Conservation (phyloP, 257 asterid species). For the Leonotis leonurus region DNA sequence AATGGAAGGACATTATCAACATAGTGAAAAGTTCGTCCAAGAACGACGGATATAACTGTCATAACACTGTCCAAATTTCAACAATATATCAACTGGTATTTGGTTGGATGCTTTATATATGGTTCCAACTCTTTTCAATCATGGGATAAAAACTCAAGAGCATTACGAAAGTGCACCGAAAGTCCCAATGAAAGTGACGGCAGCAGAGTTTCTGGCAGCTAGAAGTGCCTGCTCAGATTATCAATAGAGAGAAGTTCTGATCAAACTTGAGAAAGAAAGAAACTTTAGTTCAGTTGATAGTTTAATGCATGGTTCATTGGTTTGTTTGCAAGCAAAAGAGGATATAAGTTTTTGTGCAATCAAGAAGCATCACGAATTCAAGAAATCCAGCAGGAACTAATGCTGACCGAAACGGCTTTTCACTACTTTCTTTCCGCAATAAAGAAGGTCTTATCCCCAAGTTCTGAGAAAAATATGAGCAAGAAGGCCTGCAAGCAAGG, state of each 20-base stretch:
- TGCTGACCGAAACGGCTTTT: no score
- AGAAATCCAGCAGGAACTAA: no score
- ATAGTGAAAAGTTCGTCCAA: slow-evolving; percentile 94
- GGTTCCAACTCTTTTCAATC: no score
- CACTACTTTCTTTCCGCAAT: slow-evolving; percentile 62
- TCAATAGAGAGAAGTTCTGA: not conserved
- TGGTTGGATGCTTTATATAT: no score
- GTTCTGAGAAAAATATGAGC: slow-evolving; percentile 95
- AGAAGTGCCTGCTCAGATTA: slow-evolving; percentile 75
- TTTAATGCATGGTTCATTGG: no score
- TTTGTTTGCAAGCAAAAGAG: no score
- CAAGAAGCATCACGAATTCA: no score
- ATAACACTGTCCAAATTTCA: slow-evolving; percentile 79
- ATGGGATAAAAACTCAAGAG: slow-evolving; percentile 10
- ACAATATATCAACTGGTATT: not conserved
- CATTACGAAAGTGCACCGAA: slow-evolving; percentile 85
- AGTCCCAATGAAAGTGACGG: slow-evolving; percentile 79
- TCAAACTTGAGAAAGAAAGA: no score
- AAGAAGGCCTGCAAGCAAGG: slow-evolving; percentile 78
- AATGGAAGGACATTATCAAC: slow-evolving; percentile 82
- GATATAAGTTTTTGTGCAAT: no score
- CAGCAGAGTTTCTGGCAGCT: slow-evolving; percentile 91
- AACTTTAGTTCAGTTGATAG: no score
- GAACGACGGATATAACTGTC: slow-evolving; percentile 79
- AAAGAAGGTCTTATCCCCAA: slow-evolving; percentile 97